Evolutionary conservation across 1,284 basidiomycete species (phyloP), one percentile per base, ranked within the genome.

Genomic region (Gomphus bonarii): DNA sequence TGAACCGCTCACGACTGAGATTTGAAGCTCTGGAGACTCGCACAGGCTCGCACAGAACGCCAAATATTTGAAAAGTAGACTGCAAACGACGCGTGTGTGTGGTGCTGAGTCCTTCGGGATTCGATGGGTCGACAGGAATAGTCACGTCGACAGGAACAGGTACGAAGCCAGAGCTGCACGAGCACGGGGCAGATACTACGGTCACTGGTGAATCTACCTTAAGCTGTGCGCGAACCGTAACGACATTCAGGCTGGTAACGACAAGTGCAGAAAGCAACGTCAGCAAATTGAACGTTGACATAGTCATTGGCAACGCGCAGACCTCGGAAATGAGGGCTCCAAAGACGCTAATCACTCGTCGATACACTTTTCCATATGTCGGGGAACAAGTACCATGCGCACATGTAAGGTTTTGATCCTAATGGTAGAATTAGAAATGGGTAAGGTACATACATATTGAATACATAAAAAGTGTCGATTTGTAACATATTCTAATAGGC

Each of bases 111-210:
- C 46, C 36, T 9, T 10, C 33, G 18, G 44, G 42, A 31, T 44
- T 33, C 2, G 55, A 50, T 10, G 55, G 55, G 40, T 57, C 55
- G 12, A 25, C 28, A 8, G 55, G 31, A 42, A 57, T 36, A n/a
- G 30, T 31, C n/a, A 50, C 47, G 33, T 57, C 48, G 36, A 57
- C 38, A 20, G 44, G 36, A 4, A 57, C 48, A 30, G 46, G 46
- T 0, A 57, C 28, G 22, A 57, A 50, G 40, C 55, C 55, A 30
- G 55, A 49, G 22, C 55, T 57, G 55, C 55, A 57, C 25, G 55
- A 50, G 33, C 55, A 57, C 18, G 47, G 18, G 14, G 48, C 7
- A 18, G 48, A 31, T 18, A 12, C n/a, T 31, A 25, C 36, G 7
- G 14, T 20, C 30, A 4, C 18, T 16, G 14, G 38, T 16, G 38